These are phyloP conservation scores for Galeopsis tetrahit DNA, from an alignment of 257 asterid species.

Conservation along the genomic window DNA sequence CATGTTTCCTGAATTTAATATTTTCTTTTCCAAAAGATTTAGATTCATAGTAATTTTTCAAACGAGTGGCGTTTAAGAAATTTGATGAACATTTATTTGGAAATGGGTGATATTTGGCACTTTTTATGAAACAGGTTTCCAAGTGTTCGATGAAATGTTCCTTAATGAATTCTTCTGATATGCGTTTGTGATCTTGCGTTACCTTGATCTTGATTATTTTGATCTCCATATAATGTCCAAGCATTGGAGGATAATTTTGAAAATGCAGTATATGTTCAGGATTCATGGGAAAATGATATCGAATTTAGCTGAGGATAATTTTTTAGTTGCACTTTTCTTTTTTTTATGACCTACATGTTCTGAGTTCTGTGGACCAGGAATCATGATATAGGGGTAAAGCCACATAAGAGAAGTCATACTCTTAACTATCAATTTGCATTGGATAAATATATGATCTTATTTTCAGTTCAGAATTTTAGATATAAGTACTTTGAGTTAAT, in stretches of 20 bases:
- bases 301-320: neutral
- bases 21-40: too few species aligned
- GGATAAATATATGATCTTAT: neutral
- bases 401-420: neutral
- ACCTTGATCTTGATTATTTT: neutral
- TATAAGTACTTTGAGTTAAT: neutral
- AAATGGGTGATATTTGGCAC: neutral
- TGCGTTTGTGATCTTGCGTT: too few species aligned
- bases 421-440: neutral
- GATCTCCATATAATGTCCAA: neutral
- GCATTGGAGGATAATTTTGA: neutral
- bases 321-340: neutral
- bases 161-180: conserved; percentile 19
- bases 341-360: neutral
- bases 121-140: conserved; percentile 24
- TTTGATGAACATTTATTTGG: neutral
- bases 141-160: conserved; percentile 47
- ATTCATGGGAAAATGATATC: neutral
- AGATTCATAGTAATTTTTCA: neutral
- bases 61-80: neutral
- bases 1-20: too few species aligned
- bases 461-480: neutral
- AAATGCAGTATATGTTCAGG: conserved; percentile 1
- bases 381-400: conserved; percentile 1
- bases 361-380: neutral